A percentile compares a stretch with the other conserved stretches of the same genome.
phyloP scores from a whole-genome alignment of 1,139 yeast species.

The Yamadazyma taylorii region DNA sequence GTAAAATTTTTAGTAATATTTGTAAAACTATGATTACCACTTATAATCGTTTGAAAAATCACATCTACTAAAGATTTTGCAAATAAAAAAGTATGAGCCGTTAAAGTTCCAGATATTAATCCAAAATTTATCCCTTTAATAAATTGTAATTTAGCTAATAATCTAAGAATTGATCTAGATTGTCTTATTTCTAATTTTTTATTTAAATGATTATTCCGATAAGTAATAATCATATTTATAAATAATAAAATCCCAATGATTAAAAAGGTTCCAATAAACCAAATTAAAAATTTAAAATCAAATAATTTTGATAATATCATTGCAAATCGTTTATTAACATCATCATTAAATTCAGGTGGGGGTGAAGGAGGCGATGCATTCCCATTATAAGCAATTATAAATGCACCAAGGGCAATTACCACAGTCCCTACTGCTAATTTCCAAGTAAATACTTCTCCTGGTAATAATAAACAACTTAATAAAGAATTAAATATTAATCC shows the following conservation, averaged over 20 bases:
- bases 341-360: conserved; percentile 14
- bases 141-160: conserved; percentile 25
- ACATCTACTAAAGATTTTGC: conserved; percentile 84
- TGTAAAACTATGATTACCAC: conserved; percentile 24
- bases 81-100: conserved; percentile 82
- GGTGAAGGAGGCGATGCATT: conserved; percentile 23
- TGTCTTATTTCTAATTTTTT: conserved; percentile 13
- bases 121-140: conserved; percentile 64
- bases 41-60: conserved; percentile 46
- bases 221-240: conserved; percentile 21
- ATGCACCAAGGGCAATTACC: conserved; percentile 72
- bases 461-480: conserved; percentile 65
- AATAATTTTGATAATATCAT: conserved; percentile 26
- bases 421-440: conserved; percentile 64
- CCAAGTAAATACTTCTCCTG: conserved; percentile 66
- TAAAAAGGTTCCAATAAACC: conserved; percentile 42
- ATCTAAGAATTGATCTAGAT: conserved; percentile 11
- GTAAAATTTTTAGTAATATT: conserved; percentile 23
- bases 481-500: conserved; percentile 82
- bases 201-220: conserved; percentile 15
- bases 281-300: conserved; percentile 30
- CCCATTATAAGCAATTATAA: conserved; percentile 78
- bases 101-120: conserved; percentile 69
- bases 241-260: conserved; percentile 26
- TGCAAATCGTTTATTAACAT: conserved; percentile 27